Evolutionary conservation across 1,284 basidiomycete species (phyloP).

Genomic region (Heterobasidion annosum): DNA sequence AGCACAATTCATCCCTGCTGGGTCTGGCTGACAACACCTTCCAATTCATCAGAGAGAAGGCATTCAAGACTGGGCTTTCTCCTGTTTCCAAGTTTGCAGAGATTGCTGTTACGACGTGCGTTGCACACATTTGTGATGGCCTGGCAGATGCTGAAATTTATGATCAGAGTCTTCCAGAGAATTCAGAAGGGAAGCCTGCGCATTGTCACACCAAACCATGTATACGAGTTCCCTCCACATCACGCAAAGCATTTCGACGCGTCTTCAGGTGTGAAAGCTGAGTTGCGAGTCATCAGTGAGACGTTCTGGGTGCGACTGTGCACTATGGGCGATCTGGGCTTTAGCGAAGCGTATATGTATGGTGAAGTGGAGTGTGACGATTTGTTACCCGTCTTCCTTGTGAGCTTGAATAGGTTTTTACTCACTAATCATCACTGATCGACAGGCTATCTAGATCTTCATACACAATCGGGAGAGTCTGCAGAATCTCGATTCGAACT

Average conservation of each 20-base stretch:
- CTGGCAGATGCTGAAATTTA: background rate
- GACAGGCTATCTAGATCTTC: slow-evolving; percentile 15
- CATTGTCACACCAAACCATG: slow-evolving; percentile 2
- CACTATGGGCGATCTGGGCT: slow-evolving; percentile 51
- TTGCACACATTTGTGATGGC: background rate
- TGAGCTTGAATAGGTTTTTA: slow-evolving; percentile 8
- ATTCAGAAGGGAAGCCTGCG: slow-evolving; percentile 5
- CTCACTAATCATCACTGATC: background rate
- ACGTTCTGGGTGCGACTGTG: slow-evolving; percentile 61
- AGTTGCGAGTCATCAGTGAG: slow-evolving; percentile 50
- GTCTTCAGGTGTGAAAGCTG: slow-evolving; percentile 25
- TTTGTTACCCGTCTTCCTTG: slow-evolving; percentile 38
- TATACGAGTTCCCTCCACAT: slow-evolving; percentile 4
- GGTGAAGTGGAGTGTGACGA: slow-evolving; percentile 64
- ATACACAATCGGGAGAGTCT: slow-evolving; percentile 15
- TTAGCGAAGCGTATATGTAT: slow-evolving; percentile 70
- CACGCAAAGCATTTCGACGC: slow-evolving; percentile 3
- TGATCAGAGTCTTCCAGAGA: slow-evolving; percentile 2
- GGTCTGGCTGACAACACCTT: slow-evolving; percentile 32
- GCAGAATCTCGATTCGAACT: slow-evolving; percentile 9
- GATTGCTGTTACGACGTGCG: slow-evolving; percentile 36
- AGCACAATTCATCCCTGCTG: slow-evolving; percentile 31
- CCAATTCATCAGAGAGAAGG: slow-evolving; percentile 24
- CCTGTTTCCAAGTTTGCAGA: slow-evolving; percentile 34
- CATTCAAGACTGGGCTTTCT: slow-evolving; percentile 27